Evolutionary conservation across 768 basidiomycete species (phyloP), one percentile per base, ranked within the genome.

Genomic region (Terana coerulea): DNA sequence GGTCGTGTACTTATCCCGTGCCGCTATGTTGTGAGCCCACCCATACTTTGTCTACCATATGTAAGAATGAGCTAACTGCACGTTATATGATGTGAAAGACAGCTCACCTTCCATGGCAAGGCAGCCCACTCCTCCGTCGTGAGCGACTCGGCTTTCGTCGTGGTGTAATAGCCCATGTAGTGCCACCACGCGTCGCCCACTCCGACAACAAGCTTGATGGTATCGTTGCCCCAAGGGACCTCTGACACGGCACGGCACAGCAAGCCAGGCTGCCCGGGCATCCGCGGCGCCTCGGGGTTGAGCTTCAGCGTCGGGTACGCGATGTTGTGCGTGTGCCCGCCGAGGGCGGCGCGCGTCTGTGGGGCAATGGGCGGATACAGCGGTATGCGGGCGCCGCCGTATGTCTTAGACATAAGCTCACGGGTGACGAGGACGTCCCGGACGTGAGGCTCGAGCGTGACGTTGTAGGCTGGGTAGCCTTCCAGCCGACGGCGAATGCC

Each of bases 281-380:
- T 41, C 22, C 10, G 25, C n/a, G 59, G 56, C 3, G 51, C 47
- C 11, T 54, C 34, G 10, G 58, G 58, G n/a, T 57, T 51, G 28
- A 36, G 39, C 24, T 10, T 19, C 25, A 53, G 41, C 11, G 36
- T 51, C 12, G 56, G 50, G 48, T 40, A 60, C 9, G 55, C 22
- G 47, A 60, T 30, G 15, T 53, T 35, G 33, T 53, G 46, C 33
- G 33, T 21, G 39, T 53, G 52, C 3, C 37, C 39, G 21, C 51
- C 51, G 15, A 41, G 29, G 11, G 25, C 15, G 19, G 45, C 45
- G 25, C 43, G 44, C 34, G 42, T 56, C 11, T 29, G 22, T 19
- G 8, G 25, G 8, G 43, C 21, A 47, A 56, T 56, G 8, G n/a
- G 22, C 14, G 55, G 55, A 19, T 36, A 51, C 15, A 54, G 30